Base-by-base conservation (phyloP, 2,329 filamentous ascomycete species). In the Periglandula ipomoeae region DNA sequence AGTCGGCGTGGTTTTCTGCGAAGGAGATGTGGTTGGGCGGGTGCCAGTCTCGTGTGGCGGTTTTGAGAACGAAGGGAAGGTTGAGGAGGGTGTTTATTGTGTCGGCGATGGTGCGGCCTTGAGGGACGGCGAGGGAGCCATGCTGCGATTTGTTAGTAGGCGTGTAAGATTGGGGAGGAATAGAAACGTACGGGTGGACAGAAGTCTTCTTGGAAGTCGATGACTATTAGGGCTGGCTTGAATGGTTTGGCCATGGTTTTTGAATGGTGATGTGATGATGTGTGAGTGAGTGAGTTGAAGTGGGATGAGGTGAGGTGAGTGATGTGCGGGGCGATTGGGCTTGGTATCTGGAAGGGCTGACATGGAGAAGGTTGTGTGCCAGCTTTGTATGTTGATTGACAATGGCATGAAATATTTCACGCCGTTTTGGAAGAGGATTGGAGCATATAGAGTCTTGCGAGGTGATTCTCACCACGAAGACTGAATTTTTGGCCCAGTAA, bases 161-260 rank as follows among this genome's bases (percentile, higher is more conserved):
- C n/a, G 5, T 26, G 19, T 22, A 43, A 13, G 22, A n/a, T 11
- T 7, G 38, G 17, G n/a, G 15, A 17, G 27, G 40, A 2, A 11
- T 20, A 34, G 20, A n/a, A 22, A 41, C 47, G 19, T 26, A 93
- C 89, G 11, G 90, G 89, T 51, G 87, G 87, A 65, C 89, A 95
- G 66, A 96, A 97, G 70, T 97, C 91, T 66, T 96, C 85, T 68
- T 97, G 93, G 61, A 95, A 76, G 66, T 96, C 90, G 47, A 95
- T 84, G 10, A 95, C 76, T 43, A 95, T 67, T 22, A 81, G 67
- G 2, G 77, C 77, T 3, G 78, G 73, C 44, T 61, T 69, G 52
- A 76, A 76, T 4, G 51, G 15, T 20, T 38, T 15, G 38, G 42
- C 26, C 32, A 46, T 48, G 40, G 47, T 49, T n/a, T n/a, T n/a